Conservation (phyloP, 257 asterid genomes). For the Nicotiana noctiflora region DNA sequence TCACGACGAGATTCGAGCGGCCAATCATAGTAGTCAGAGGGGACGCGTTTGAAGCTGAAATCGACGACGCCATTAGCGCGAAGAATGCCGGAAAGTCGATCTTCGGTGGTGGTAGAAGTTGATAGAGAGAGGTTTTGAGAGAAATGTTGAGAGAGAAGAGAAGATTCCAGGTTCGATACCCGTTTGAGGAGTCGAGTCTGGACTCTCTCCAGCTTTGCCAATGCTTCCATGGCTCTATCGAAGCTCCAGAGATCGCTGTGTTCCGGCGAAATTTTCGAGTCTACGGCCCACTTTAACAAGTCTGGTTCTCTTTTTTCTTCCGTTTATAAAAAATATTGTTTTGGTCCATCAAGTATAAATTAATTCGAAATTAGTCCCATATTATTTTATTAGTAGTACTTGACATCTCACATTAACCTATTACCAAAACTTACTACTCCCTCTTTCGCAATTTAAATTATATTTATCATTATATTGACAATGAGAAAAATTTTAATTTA, state of each 20-base stretch:
- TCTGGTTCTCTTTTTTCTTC: background rate
- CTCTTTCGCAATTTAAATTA: too few species aligned
- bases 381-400: too few species aligned
- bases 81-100: conserved; percentile 72
- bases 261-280: background rate
- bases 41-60: conserved; percentile 69
- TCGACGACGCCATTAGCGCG: conserved; percentile 44
- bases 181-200: conserved; percentile 65
- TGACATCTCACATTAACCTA: too few species aligned
- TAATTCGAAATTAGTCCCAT: background rate
- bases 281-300: background rate
- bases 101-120: conserved; percentile 48
- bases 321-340: background rate
- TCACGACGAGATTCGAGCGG: conserved; percentile 67
- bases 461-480: too few species aligned
- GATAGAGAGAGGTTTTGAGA: conserved; percentile 26
- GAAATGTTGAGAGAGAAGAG: conserved; percentile 24
- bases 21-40: conserved; percentile 65
- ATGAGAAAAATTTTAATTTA: too few species aligned
- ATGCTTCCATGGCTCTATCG: conserved; percentile 31
- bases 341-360: background rate
- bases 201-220: conserved; percentile 53
- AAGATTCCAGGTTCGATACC: conserved; percentile 48
- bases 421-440: too few species aligned
- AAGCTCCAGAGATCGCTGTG: background rate